These are phyloP conservation scores for Euptelea pleiosperma DNA, from an alignment of 164 flowering plant species.

Conservation along the genomic window DNA sequence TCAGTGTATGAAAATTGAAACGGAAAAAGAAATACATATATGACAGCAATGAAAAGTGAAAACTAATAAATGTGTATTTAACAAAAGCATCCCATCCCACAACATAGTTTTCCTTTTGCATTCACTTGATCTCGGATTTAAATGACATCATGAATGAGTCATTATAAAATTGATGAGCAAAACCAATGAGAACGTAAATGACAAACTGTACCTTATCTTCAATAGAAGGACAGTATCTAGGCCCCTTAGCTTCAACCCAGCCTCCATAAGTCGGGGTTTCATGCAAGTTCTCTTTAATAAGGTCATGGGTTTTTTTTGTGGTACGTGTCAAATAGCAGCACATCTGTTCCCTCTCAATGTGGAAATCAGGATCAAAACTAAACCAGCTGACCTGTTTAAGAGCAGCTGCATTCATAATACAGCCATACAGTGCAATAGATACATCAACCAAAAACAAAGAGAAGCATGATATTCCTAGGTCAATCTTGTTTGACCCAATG, in stretches of 20 bases:
- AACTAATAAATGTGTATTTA: not conserved
- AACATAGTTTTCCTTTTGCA: not conserved
- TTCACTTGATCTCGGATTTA: not conserved
- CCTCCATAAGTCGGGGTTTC: constrained; percentile 99
- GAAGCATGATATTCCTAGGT: not conserved
- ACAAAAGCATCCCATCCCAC: not conserved
- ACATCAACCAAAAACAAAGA: not conserved
- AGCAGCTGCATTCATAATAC: constrained; percentile 9
- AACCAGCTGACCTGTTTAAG: constrained; percentile 79
- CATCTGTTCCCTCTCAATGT: constrained; percentile 92
- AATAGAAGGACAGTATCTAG: constrained; percentile 97
- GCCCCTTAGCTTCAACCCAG: constrained; percentile 98
- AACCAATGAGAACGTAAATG: not conserved
- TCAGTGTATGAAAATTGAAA: too few species aligned
- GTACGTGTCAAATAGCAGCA: constrained; percentile 95
- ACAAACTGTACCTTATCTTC: constrained; percentile 77
- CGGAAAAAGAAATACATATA: too few species aligned
- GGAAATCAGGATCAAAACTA: constrained; percentile 90
- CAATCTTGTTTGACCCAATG: not conserved
- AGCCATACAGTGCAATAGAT: not conserved
- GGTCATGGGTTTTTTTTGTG: constrained; percentile 69
- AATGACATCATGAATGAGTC: not conserved
- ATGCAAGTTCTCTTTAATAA: constrained; percentile 89
- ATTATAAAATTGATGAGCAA: not conserved
- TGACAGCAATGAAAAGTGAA: too few species aligned